phyloP scores from a whole-genome alignment of 495 filamentous ascomycete genomes.

The Hyaloscypha variabilis region DNA sequence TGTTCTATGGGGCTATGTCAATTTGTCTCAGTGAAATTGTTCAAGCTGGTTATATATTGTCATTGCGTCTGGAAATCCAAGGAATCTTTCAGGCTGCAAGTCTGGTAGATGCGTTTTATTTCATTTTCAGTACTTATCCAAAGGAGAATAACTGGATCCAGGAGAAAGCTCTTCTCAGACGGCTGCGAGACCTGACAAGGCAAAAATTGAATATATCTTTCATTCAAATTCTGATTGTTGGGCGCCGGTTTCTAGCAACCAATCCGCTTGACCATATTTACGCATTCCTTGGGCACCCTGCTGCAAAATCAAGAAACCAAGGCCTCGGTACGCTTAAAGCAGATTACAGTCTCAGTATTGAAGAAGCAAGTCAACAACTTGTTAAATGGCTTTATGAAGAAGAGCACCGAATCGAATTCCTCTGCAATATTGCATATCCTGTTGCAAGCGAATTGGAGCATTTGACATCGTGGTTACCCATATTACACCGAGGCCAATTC shows the following conservation, averaged over 20 bases:
- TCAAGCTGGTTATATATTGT: conserved; percentile 1
- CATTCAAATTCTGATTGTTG: neutral
- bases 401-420: neutral
- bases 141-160: neutral
- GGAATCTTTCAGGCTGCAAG: neutral
- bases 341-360: neutral
- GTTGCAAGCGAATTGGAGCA: neutral
- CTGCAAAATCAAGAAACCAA: conserved; percentile 1
- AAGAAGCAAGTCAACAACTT: neutral
- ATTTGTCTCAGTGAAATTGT: conserved; percentile 11
- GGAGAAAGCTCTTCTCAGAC: neutral
- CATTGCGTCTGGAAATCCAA: neutral
- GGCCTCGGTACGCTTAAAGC: neutral
- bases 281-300: conserved; percentile 17
- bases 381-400: neutral
- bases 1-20: conserved; percentile 10
- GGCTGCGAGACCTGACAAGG: neutral
- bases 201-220: neutral
- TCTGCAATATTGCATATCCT: neutral
- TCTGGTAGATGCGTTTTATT: neutral
- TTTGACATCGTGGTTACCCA: neutral
- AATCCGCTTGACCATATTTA: conserved; percentile 16
- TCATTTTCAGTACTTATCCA: neutral
- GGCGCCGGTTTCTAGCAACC: neutral
- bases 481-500: neutral